Percentiles rank a stretch among this genome's conserved stretches.
Conservation (phyloP, 352 stramenopile genomes). For the Phytopythium helicoides region DNA sequence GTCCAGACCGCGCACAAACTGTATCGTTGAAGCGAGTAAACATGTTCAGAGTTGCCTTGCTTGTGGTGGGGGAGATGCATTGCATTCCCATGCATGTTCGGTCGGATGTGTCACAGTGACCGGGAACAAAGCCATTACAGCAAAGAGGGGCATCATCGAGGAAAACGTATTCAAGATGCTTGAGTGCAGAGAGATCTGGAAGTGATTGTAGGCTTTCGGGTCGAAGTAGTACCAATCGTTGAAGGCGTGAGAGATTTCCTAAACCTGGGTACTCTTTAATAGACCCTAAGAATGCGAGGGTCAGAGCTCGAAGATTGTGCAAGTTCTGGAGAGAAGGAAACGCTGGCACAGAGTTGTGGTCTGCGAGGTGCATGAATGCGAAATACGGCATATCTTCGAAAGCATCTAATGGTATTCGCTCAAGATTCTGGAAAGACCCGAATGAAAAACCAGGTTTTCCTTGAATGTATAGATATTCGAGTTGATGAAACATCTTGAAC, state of each 20-base stretch:
- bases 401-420: slow-evolving; percentile 15
- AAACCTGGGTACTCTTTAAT: slow-evolving; percentile 20
- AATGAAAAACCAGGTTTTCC: slow-evolving; percentile 11
- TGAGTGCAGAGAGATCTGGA: slow-evolving; percentile 21
- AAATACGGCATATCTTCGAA: slow-evolving; percentile 30
- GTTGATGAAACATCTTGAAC: slow-evolving; percentile 20
- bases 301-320: slow-evolving; percentile 23
- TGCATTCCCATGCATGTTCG: too few relatives aligned
- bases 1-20: too few relatives aligned
- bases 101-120: too few relatives aligned
- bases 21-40: too few relatives aligned
- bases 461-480: slow-evolving; percentile 40
- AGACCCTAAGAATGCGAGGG: slow-evolving; percentile 13
- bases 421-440: slow-evolving; percentile 8
- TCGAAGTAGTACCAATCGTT: slow-evolving; percentile 19
- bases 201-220: slow-evolving; percentile 14
- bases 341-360: slow-evolving; percentile 9
- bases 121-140: too few relatives aligned
- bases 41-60: too few relatives aligned
- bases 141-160: too few relatives aligned
- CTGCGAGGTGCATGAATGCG: slow-evolving; percentile 28
- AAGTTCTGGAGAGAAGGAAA: slow-evolving; percentile 22
- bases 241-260: slow-evolving; percentile 12
- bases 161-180: too few relatives aligned
- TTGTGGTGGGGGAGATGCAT: too few relatives aligned